Evolutionary conservation across 1,284 basidiomycete genomes (phyloP), one percentile per base, ranked within the genome.

Genomic region (Sporisorium exsertum): DNA sequence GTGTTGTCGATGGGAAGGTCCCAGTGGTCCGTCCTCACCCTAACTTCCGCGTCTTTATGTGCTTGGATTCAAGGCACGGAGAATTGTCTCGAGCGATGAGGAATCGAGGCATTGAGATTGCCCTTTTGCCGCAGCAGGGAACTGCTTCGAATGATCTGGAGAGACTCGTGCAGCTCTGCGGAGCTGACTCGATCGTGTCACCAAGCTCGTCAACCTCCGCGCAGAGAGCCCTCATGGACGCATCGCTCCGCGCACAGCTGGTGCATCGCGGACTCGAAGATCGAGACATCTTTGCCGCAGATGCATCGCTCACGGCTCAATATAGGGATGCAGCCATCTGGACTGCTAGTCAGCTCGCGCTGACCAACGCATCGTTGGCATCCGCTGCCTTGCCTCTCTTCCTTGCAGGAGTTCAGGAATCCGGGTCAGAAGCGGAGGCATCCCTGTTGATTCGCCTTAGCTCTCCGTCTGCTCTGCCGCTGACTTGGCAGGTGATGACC

Each of bases 61-160:
- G 92, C 5, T 91, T 97, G 64, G 94, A 99, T 83, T 92, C 94
- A 22, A 90, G 91, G 68, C 89, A 92, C 76, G 97, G 97, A 53
- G 97, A 99, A 86, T 88, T 99, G 12, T 98, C 96, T 8, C 89
- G 97, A 42, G 97, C 97, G 1, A 99, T 99, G 97, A 91, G 97
- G 45, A 99, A 99, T 86, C 91, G 97, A 76, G 97, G 96, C 37
- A 89, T 98, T 46, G 97, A 99, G 86, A 89, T 99, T 40, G 89
- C 55, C 3, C 55, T 84, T 26, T 51, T 78, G 37, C 64, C 68
- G 7, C 58, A 64, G 33, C 27, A 46, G 10, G 56, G 29, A 26
- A 22, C 35, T 6, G 56, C 54, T 1, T 49, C 52, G 22, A 58
- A 45, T 45, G 75, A 77, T 53, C 10, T 64, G 10, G 52, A 77